Evolutionary conservation across 1,284 basidiomycete species (phyloP).

Genomic region (Fomitopsis palustris): DNA sequence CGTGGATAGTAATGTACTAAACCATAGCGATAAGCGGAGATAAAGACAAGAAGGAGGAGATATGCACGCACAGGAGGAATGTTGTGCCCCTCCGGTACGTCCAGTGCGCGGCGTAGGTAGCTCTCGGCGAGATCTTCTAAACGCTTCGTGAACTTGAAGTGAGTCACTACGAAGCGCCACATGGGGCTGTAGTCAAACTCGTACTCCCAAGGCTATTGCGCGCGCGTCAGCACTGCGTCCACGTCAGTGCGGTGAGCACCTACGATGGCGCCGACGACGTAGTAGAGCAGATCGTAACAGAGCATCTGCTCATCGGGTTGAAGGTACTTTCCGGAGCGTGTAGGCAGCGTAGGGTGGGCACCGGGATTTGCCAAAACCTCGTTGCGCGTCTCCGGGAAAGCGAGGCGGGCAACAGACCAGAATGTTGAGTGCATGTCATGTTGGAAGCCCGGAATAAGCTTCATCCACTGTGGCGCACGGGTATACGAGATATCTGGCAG

Average conservation of each 20-base stretch:
- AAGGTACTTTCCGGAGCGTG: slow-evolving; percentile 23
- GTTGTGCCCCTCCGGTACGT: slow-evolving; percentile 15
- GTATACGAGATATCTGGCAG: slow-evolving; percentile 44
- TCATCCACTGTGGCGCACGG: slow-evolving; percentile 35
- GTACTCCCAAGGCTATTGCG: slow-evolving; percentile 24
- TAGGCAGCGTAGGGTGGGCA: slow-evolving; percentile 26
- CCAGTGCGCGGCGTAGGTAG: slow-evolving; percentile 24
- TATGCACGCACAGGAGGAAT: slow-evolving; percentile 22
- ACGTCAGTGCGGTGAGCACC: not conserved
- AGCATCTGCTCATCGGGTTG: slow-evolving; percentile 48
- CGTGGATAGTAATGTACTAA: slow-evolving; percentile 44
- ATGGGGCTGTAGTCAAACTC: slow-evolving; percentile 34
- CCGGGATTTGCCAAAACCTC: slow-evolving; percentile 18
- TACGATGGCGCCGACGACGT: slow-evolving; percentile 17
- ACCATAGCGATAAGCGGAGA: not conserved
- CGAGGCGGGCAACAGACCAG: slow-evolving; percentile 39
- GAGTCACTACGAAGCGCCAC: slow-evolving; percentile 42
- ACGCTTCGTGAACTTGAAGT: slow-evolving; percentile 36
- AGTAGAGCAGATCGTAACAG: slow-evolving; percentile 53
- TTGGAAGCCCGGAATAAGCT: slow-evolving; percentile 30
- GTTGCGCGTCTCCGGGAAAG: slow-evolving; percentile 32
- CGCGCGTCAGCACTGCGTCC: slow-evolving; percentile 34
- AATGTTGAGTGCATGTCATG: slow-evolving; percentile 39
- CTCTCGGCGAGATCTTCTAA: slow-evolving; percentile 24
- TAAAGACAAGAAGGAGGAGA: not conserved